phyloP scores from a whole-genome alignment of 2,329 filamentous ascomycete genomes.

The Neopestalotiopsis sp. region DNA sequence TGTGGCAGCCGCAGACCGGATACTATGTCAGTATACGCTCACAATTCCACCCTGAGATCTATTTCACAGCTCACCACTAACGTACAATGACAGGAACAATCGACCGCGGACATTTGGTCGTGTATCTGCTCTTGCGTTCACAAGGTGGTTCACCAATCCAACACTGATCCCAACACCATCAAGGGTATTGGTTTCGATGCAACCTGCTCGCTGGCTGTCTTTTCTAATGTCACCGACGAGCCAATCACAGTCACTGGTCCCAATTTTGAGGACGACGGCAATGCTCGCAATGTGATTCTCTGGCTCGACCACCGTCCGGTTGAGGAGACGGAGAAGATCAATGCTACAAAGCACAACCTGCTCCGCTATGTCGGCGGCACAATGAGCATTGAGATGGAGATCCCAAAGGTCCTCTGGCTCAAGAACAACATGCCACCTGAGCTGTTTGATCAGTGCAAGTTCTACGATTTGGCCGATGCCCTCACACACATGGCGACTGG shows the following conservation, averaged over 20 bases:
- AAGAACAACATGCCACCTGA: constrained; percentile 98
- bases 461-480: constrained; percentile 93
- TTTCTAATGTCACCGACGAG: constrained; percentile 86
- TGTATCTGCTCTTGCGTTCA: constrained; percentile 92
- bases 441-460: constrained; percentile 90
- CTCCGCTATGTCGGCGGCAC: constrained; percentile 95
- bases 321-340: constrained; percentile 91
- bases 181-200: constrained; percentile 96
- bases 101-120: constrained; percentile 94
- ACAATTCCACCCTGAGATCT: neutral
- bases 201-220: constrained; percentile 95
- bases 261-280: constrained; percentile 77
- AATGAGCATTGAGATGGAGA: constrained; percentile 99
- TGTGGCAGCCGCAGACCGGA: constrained; percentile 78
- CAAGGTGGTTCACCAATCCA: constrained; percentile 79
- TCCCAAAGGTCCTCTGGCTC: constrained; percentile 96
- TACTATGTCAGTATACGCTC: constrained; percentile 66
- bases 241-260: constrained; percentile 90
- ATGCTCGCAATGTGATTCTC: constrained; percentile 92
- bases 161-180: constrained; percentile 75
- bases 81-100: constrained; percentile 75
- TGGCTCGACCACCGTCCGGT: constrained; percentile 97
- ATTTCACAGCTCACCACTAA: neutral
- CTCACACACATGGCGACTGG: constrained; percentile 94
- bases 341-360: constrained; percentile 88